These are phyloP conservation scores for Backusella morwellensis DNA, from an alignment of 192 early-diverging fungal species.

Conservation along the genomic window DNA sequence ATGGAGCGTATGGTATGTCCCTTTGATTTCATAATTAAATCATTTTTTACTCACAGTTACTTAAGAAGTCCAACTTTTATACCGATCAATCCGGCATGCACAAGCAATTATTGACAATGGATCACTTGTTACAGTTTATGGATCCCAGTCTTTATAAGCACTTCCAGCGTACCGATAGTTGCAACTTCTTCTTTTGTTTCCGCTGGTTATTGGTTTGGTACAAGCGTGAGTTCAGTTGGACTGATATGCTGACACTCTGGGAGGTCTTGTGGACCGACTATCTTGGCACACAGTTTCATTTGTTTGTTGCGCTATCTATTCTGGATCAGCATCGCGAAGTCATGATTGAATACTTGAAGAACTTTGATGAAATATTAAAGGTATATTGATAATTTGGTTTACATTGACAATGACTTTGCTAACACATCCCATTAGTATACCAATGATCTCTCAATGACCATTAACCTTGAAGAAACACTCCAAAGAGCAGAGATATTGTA, in stretches of 20 bases:
- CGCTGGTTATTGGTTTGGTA: conserved; percentile 97
- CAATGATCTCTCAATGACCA: conserved; percentile 81
- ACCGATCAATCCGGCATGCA: conserved; percentile 96
- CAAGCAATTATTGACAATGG: conserved; percentile 76
- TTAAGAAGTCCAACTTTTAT: conserved; percentile 80
- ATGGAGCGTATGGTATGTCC: conserved; percentile 81
- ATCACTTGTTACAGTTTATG: conserved; percentile 82
- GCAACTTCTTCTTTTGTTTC: conserved; percentile 97
- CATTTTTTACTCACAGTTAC: background rate
- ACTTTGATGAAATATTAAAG: conserved; percentile 94
- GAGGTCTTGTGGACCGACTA: conserved; percentile 82
- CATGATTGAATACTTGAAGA: conserved; percentile 73
- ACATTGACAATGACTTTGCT: too few relatives aligned
- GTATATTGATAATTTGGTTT: conserved; percentile 27
- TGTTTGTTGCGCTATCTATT: conserved; percentile 96
- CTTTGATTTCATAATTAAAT: background rate
- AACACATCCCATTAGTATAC: conserved; percentile 54
- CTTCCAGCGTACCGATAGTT: conserved; percentile 76
- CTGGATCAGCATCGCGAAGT: conserved; percentile 82
- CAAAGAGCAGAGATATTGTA: conserved; percentile 77
- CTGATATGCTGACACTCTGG: conserved; percentile 83
- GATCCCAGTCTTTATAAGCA: conserved; percentile 84
- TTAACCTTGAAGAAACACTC: conserved; percentile 72
- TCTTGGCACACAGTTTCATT: conserved; percentile 75
- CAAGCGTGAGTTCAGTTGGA: conserved; percentile 94